These are phyloP conservation scores for Myxozyma geophila DNA, from an alignment of 805 yeast genomes.

Conservation along the genomic window DNA sequence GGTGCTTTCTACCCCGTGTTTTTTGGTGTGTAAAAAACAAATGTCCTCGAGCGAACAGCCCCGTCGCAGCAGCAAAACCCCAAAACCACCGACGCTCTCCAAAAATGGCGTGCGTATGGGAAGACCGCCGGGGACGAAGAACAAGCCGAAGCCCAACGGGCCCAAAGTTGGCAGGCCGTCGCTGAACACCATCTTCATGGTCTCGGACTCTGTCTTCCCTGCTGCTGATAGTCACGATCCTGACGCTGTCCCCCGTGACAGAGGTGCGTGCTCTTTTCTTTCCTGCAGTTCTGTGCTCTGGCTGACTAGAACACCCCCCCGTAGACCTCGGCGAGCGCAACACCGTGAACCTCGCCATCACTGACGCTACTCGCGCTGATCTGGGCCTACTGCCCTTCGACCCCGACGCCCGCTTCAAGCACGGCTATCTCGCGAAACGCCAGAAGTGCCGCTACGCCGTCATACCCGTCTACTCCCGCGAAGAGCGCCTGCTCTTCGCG, in stretches of 20 bases:
- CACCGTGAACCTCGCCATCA: constrained; percentile 17
- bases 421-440: constrained; percentile 30
- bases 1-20: constrained; percentile 5
- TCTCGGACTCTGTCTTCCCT: constrained; percentile 14
- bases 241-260: constrained; percentile 3
- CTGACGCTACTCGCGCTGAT: constrained; percentile 10
- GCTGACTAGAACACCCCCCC: background rate
- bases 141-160: constrained; percentile 31
- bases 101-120: constrained; percentile 34
- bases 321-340: constrained; percentile 1
- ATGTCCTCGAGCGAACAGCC: constrained; percentile 4
- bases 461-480: constrained; percentile 32
- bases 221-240: background rate
- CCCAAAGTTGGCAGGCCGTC: constrained; percentile 35
- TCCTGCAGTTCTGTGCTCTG: background rate
- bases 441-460: constrained; percentile 31
- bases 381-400: constrained; percentile 28
- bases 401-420: constrained; percentile 23
- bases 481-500: constrained; percentile 31
- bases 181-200: constrained; percentile 26
- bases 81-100: constrained; percentile 27
- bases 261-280: background rate
- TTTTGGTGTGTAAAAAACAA: background rate
- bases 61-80: constrained; percentile 11
- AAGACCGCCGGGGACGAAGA: constrained; percentile 33